A percentile compares a stretch with the other conserved stretches of the same genome.
These are phyloP conservation scores for Ichthyophthirius multifiliis DNA, from an alignment of 169 alveolate species.

Conservation along the genomic window DNA sequence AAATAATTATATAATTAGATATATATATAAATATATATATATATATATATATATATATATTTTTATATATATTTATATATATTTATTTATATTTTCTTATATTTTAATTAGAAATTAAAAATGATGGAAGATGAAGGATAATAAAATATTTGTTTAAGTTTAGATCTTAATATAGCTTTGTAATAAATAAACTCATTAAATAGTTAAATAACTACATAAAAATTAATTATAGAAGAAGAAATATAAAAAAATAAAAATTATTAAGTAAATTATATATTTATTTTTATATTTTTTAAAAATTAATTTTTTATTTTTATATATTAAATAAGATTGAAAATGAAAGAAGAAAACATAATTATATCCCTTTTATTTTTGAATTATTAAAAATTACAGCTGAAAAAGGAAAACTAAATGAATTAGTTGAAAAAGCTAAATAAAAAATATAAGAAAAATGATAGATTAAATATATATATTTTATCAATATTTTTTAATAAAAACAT, in stretches of 20 bases:
- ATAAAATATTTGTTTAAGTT: not conserved
- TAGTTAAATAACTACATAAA: not conserved
- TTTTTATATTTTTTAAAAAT: not conserved
- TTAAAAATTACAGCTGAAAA: constrained; percentile 70
- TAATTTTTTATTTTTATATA: constrained; percentile 36
- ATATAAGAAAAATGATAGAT: constrained; percentile 41
- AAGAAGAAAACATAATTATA: constrained; percentile 82
- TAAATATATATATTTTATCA: too few relatives aligned
- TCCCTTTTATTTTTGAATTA: constrained; percentile 77
- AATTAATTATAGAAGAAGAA: constrained; percentile 24
- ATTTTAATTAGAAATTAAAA: not conserved
- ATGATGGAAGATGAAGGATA: not conserved
- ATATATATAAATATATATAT: too few relatives aligned
- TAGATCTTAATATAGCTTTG: constrained; percentile 11
- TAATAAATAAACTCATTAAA: not conserved
- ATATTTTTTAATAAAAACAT: too few relatives aligned
- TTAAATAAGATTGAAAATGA: constrained; percentile 72
- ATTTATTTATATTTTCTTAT: too few relatives aligned
- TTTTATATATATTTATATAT: too few relatives aligned
- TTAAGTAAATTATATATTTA: constrained; percentile 10
- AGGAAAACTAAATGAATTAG: constrained; percentile 57
- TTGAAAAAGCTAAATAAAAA: constrained; percentile 60
- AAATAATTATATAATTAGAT: too few relatives aligned
- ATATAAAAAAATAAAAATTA: not conserved
- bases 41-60: too few relatives aligned